A percentile compares a stretch with the other conserved stretches of the same genome.
These are phyloP conservation scores for Boeremia lycopersici DNA, from an alignment of 2,329 filamentous ascomycete species.

Conservation along the genomic window DNA sequence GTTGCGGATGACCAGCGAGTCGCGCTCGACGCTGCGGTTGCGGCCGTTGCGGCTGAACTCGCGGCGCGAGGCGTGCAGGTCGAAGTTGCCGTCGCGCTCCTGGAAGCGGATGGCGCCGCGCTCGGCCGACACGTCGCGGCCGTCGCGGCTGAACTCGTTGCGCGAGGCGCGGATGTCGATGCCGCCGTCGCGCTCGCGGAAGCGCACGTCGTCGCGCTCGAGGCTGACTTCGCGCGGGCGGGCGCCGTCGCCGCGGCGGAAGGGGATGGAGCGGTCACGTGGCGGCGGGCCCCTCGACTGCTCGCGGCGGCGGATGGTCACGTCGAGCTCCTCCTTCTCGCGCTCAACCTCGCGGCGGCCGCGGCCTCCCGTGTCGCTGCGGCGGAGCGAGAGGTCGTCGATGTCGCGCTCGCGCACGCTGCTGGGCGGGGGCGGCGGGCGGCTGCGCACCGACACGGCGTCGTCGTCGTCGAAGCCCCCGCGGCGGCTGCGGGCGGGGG, in stretches of 20 bases:
- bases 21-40: conserved; percentile 43
- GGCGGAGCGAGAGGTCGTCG: conserved; percentile 50
- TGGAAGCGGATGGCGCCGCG: conserved; percentile 40
- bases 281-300: conserved; percentile 42
- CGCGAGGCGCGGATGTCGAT: conserved; percentile 40
- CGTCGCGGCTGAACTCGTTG: conserved; percentile 32
- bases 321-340: conserved; percentile 41
- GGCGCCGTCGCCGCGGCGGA: conserved; percentile 51
- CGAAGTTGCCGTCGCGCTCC: conserved; percentile 48
- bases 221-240: conserved; percentile 45
- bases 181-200: conserved; percentile 43
- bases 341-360: conserved; percentile 40
- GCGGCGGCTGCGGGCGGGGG: conserved; percentile 37
- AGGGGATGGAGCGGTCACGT: conserved; percentile 49
- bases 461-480: conserved; percentile 50
- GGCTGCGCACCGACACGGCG: conserved; percentile 42
- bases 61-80: conserved; percentile 44
- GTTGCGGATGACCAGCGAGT: conserved; percentile 41
- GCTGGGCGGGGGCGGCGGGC: conserved; percentile 34
- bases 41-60: conserved; percentile 44
- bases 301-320: conserved; percentile 44
- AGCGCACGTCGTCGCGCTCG: conserved; percentile 56
- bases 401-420: conserved; percentile 38
- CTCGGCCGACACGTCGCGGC: conserved; percentile 32
- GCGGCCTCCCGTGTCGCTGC: conserved; percentile 42